Evolutionary conservation across 306 rosid genomes (phyloP).

Genomic region (Prunus salicina): DNA sequence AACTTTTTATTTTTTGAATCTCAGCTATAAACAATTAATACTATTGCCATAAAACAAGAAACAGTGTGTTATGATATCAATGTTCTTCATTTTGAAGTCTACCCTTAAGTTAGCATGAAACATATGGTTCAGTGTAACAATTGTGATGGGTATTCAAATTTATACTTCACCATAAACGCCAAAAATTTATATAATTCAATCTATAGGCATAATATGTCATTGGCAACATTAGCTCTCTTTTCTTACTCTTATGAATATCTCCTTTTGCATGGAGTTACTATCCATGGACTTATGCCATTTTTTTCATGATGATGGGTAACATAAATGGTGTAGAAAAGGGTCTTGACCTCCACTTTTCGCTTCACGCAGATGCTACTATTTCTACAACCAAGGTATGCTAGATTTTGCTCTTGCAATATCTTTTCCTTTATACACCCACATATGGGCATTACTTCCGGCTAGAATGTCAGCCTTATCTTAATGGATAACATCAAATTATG

Average conservation of each 20-base stretch:
- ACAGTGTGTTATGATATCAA: neutral
- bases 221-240: neutral
- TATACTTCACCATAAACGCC: no score
- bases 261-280: neutral
- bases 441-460: neutral
- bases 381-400: conserved; percentile 79
- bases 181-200: neutral
- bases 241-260: neutral
- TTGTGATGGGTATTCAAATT: no score
- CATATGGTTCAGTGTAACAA: no score
- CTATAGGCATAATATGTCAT: neutral
- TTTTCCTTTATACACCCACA: neutral
- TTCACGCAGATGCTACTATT: conserved; percentile 75
- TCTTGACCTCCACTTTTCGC: conserved; percentile 93
- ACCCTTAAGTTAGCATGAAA: no score
- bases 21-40: no score
- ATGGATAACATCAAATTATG: neutral
- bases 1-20: no score
- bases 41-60: no score
- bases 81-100: neutral
- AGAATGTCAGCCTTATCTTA: neutral
- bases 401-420: neutral
- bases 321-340: conserved; percentile 90
- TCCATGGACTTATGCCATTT: neutral
- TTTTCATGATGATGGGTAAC: conserved; percentile 30